Conservation (phyloP, 768 basidiomycete species). For the Amanita brunnescens region DNA sequence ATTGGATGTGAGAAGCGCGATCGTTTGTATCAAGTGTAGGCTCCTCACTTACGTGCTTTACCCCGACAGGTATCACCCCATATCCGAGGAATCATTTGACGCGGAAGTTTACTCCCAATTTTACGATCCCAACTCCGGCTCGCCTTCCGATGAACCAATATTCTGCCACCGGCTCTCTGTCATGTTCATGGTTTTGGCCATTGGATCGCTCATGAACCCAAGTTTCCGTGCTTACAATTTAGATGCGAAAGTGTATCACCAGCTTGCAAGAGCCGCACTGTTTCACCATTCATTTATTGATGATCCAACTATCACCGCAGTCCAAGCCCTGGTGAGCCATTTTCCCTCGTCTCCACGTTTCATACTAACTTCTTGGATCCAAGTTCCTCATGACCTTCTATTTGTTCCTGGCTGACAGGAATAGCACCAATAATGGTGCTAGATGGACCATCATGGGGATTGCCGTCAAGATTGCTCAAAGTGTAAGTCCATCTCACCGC, state of each 20-base stretch:
- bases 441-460: conserved; percentile 78
- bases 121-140: conserved; percentile 36
- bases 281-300: conserved; percentile 65
- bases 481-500: conserved; percentile 33
- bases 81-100: conserved; percentile 51
- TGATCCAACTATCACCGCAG: conserved; percentile 63
- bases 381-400: conserved; percentile 71
- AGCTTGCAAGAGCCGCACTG: conserved; percentile 56
- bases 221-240: conserved; percentile 43
- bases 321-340: conserved; percentile 50
- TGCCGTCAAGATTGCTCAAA: conserved; percentile 63
- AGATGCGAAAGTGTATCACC: conserved; percentile 56
- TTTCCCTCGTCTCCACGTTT: not conserved
- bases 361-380: not conserved
- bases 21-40: not conserved
- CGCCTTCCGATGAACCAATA: conserved; percentile 41
- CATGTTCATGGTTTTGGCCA: conserved; percentile 63
- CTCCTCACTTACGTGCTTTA: not conserved
- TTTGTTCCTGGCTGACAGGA: conserved; percentile 63
- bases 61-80: conserved; percentile 53
- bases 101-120: conserved; percentile 51
- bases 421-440: conserved; percentile 62
- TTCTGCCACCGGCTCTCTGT: conserved; percentile 57
- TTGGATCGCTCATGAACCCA: conserved; percentile 62
- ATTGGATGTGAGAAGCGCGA: conserved; percentile 54